Evolutionary conservation across 768 basidiomycete species (phyloP).

Genomic region (Sarcomyxa edulis): DNA sequence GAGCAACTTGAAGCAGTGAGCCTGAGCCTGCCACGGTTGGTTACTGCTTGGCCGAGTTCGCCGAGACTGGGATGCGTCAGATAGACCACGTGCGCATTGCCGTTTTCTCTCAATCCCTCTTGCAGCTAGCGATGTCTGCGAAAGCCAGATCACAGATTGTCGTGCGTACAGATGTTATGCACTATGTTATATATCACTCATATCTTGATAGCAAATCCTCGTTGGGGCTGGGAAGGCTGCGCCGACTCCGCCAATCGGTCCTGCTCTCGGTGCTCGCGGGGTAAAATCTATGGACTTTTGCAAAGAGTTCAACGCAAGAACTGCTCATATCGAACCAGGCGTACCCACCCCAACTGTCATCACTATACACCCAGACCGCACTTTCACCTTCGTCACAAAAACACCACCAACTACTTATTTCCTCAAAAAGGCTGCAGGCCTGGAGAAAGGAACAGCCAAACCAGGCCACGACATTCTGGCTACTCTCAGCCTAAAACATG

Average conservation of each 20-base stretch:
- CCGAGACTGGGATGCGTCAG: no score
- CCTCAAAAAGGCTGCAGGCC: constrained; percentile 83
- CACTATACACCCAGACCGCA: constrained; percentile 89
- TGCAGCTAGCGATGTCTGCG: constrained; percentile 50
- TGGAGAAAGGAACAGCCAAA: constrained; percentile 86
- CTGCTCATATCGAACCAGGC: constrained; percentile 79
- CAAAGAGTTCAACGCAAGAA: constrained; percentile 99
- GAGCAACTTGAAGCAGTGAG: no score
- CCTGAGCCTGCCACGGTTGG: no score
- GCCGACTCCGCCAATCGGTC: constrained; percentile 94
- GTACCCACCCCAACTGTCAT: constrained; percentile 91
- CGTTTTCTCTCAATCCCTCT: no score
- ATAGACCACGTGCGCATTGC: no score
- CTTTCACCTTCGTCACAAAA: constrained; percentile 91
- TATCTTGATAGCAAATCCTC: constrained; percentile 61
- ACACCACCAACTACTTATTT: constrained; percentile 89
- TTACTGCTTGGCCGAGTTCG: no score
- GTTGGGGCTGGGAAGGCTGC: constrained; percentile 93
- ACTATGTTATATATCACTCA: constrained; percentile 2
- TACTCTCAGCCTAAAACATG: constrained; percentile 90
- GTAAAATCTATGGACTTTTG: constrained; percentile 99
- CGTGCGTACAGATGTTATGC: constrained; percentile 43
- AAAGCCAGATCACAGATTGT: constrained; percentile 72
- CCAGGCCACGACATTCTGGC: constrained; percentile 75
- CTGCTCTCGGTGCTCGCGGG: constrained; percentile 94